Evolutionary conservation across 208 protist genomes (phyloP).

Genomic region (Trichomonas tenax): DNA sequence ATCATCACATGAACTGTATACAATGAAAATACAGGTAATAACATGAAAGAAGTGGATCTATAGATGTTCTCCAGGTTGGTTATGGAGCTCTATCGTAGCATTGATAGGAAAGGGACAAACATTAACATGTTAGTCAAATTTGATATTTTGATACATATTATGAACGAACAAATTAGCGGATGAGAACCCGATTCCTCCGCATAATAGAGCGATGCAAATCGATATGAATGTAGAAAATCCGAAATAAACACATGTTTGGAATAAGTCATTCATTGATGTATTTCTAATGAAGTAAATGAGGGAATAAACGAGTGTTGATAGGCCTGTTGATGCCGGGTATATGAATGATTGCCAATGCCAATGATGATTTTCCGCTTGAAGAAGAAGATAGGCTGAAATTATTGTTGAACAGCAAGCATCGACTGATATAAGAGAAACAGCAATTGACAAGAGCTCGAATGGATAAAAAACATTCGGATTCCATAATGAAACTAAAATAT

Average conservation of each 20-base stretch:
- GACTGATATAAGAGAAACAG: background rate
- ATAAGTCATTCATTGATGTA: too few relatives aligned
- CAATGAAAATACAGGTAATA: too few relatives aligned
- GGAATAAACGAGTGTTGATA: background rate
- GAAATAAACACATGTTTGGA: background rate
- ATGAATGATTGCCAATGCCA: background rate
- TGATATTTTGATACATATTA: background rate
- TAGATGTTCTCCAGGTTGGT: background rate
- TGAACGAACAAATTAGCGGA: background rate
- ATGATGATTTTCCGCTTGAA: background rate
- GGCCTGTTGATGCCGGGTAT: background rate
- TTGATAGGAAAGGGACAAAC: background rate
- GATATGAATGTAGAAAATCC: background rate
- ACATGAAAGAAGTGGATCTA: too few relatives aligned
- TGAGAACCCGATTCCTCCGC: background rate
- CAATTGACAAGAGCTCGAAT: background rate
- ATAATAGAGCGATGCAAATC: background rate
- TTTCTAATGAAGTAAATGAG: background rate
- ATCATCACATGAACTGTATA: too few relatives aligned
- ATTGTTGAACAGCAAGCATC: background rate
- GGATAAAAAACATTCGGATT: background rate
- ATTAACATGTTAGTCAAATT: background rate
- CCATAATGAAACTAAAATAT: background rate
- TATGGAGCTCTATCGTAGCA: background rate
- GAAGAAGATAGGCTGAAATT: background rate